phyloP scores from a whole-genome alignment of 164 flowering plant species.

The Vitis vinifera region DNA sequence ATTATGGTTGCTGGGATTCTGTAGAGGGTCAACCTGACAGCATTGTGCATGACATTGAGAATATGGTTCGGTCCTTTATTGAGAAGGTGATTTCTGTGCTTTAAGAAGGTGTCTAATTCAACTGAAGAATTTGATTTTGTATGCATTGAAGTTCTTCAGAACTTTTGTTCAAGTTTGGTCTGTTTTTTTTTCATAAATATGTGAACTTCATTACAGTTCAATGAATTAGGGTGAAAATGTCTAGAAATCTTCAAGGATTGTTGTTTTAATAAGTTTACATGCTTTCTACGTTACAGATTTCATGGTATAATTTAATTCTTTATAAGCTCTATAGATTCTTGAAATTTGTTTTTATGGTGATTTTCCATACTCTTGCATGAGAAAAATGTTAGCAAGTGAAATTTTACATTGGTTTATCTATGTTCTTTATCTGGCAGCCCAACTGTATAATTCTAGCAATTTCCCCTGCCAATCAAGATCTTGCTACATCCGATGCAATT shows the following conservation, averaged over 20 bases:
- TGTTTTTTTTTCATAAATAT: neutral
- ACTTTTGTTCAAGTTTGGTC: too few relatives aligned
- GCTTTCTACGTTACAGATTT: neutral
- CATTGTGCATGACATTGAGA: constrained; percentile 81
- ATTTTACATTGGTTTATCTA: neutral
- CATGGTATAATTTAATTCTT: neutral
- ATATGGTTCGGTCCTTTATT: constrained; percentile 82
- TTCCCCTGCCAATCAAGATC: constrained; percentile 78
- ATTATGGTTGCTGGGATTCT: neutral
- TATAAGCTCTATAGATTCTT: neutral
- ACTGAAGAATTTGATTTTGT: neutral
- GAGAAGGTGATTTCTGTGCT: constrained; percentile 60
- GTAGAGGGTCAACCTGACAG: constrained; percentile 77
- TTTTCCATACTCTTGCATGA: neutral
- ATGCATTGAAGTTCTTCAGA: neutral
- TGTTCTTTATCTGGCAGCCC: constrained; percentile 39
- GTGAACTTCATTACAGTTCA: neutral
- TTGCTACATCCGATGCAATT: constrained; percentile 76
- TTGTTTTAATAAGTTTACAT: neutral
- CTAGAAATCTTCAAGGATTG: neutral
- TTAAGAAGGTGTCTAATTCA: neutral
- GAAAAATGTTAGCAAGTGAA: neutral
- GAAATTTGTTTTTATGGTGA: neutral
- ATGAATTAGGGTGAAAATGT: neutral
- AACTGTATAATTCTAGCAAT: constrained; percentile 65